phyloP scores from a whole-genome alignment of 2,329 filamentous ascomycete genomes.

The Apiospora kogelbergensis region DNA sequence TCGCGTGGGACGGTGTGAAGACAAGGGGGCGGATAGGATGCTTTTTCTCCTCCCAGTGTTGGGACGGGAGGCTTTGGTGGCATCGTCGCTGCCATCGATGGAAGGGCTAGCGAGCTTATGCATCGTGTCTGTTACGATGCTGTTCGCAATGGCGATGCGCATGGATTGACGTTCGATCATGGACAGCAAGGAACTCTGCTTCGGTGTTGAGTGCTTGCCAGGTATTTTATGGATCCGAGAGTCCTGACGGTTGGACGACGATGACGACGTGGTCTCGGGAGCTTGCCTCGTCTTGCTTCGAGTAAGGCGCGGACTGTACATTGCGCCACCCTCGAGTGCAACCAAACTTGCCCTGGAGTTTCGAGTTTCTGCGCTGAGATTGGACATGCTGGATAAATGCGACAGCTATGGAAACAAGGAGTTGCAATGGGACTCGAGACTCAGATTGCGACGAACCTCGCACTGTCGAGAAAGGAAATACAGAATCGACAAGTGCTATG shows the following conservation, averaged over 20 bases:
- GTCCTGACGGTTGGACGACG: background rate
- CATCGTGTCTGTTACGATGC: background rate
- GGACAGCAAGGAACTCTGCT: too few species aligned
- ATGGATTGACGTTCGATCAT: constrained; percentile 1
- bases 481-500: too few species aligned
- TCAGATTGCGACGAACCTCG: too few species aligned
- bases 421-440: too few species aligned
- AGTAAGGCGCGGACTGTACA: background rate
- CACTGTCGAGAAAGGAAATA: too few species aligned
- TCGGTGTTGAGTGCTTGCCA: background rate
- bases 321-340: too few species aligned
- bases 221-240: background rate
- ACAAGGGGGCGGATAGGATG: background rate
- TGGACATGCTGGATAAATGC: too few species aligned
- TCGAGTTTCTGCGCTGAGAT: too few species aligned
- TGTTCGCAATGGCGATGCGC: constrained; percentile 8
- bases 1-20: too few species aligned
- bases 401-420: too few species aligned
- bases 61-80: background rate
- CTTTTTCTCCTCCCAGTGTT: background rate
- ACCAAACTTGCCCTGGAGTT: too few species aligned
- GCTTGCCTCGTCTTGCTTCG: background rate
- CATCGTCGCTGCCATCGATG: background rate
- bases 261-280: background rate
- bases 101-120: background rate